Evolutionary conservation across 768 basidiomycete species (phyloP).

Genomic region (Suillus lakei): DNA sequence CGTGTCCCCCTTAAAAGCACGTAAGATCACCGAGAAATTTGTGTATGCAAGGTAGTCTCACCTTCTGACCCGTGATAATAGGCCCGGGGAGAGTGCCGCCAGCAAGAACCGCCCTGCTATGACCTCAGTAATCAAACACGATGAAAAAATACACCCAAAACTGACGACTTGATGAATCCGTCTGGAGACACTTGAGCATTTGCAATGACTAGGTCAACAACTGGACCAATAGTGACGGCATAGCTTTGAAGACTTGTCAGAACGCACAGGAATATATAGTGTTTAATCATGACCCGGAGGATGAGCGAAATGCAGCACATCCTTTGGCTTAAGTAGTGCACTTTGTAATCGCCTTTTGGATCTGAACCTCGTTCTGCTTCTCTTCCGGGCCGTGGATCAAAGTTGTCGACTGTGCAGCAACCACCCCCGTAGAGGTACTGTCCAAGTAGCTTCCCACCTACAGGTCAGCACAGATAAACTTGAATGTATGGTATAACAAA

Average conservation of each 20-base stretch:
- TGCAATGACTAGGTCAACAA: background rate
- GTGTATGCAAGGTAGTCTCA: background rate
- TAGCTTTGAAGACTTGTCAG: background rate
- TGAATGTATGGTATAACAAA: background rate
- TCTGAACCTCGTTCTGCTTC: background rate
- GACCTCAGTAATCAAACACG: background rate
- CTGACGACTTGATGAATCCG: background rate
- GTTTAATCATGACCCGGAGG: background rate
- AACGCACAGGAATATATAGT: background rate
- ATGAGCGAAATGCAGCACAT: background rate
- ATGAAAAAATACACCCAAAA: background rate
- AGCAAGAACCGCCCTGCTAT: background rate
- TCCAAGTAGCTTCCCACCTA: background rate
- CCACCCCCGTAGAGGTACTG: background rate
- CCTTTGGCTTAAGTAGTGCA: background rate
- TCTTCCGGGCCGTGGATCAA: background rate
- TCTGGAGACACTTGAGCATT: background rate
- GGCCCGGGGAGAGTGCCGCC: background rate
- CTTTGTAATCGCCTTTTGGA: background rate
- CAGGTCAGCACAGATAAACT: background rate
- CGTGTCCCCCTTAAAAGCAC: background rate
- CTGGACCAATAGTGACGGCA: background rate
- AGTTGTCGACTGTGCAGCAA: background rate
- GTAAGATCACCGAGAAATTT: background rate
- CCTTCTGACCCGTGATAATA: background rate